Conservation (phyloP, 78 protist species). For the Dictyostelium brefeldianum region DNA sequence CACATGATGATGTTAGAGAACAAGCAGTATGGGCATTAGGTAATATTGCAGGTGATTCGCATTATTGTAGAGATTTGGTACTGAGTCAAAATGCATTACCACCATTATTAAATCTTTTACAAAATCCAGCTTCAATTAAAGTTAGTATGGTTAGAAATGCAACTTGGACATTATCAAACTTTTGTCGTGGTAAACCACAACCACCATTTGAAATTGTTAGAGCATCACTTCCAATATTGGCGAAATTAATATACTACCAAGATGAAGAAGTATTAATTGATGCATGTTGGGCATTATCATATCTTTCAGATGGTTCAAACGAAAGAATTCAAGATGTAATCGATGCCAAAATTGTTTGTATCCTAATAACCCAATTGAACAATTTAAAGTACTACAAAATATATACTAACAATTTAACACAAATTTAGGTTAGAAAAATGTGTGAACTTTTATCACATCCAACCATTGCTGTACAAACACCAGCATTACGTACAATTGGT, state of each 20-base stretch:
- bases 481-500: slow-evolving; percentile 98
- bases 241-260: slow-evolving; percentile 78
- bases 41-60: slow-evolving; percentile 98
- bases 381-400: too few relatives aligned
- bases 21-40: slow-evolving; percentile 99
- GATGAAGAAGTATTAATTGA: slow-evolving; percentile 97
- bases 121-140: background rate
- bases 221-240: slow-evolving; percentile 62
- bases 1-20: slow-evolving; percentile 94
- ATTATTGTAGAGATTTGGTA: slow-evolving; percentile 93
- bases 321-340: slow-evolving; percentile 93
- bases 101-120: slow-evolving; percentile 83
- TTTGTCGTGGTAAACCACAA: slow-evolving; percentile 98
- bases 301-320: slow-evolving; percentile 97
- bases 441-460: slow-evolving; percentile 90
- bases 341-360: slow-evolving; percentile 87
- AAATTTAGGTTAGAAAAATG: slow-evolving; percentile 64
- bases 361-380: too few relatives aligned
- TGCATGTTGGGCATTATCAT: slow-evolving; percentile 98
- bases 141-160: slow-evolving; percentile 96
- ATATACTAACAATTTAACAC: too few relatives aligned
- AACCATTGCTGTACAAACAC: slow-evolving; percentile 89
- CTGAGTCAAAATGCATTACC: slow-evolving; percentile 75
- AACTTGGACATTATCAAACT: slow-evolving; percentile 98
- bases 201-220: slow-evolving; percentile 78